Evolutionary conservation across 2,329 filamentous ascomycete species (phyloP).

Genomic region (Diplodia corticola): DNA sequence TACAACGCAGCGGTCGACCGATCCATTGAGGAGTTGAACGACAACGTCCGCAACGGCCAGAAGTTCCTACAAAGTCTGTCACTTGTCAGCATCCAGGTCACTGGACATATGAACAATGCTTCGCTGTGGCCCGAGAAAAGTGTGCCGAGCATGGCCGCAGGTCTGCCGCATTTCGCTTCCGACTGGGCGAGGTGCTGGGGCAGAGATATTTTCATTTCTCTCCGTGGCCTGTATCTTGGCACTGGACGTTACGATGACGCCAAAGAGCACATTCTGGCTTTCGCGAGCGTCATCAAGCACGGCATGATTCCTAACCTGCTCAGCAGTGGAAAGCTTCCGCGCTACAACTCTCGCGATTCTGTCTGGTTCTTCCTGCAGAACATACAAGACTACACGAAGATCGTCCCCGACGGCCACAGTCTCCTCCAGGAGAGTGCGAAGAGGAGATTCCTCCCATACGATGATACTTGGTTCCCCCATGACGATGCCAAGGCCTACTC

Average conservation of each 20-base stretch:
- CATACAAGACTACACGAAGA: conserved; percentile 86
- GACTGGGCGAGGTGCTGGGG: conserved; percentile 98
- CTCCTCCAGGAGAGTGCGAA: conserved; percentile 76
- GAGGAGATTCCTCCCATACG: conserved; percentile 87
- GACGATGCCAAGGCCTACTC: conserved; percentile 86
- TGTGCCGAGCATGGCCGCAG: conserved; percentile 86
- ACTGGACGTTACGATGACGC: conserved; percentile 88
- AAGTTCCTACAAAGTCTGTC: conserved; percentile 85
- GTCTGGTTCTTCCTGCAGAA: conserved; percentile 98
- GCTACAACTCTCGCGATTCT: conserved; percentile 95
- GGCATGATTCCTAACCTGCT: conserved; percentile 97
- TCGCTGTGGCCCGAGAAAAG: conserved; percentile 84
- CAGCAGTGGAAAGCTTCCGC: conserved; percentile 77
- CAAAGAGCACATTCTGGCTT: conserved; percentile 89
- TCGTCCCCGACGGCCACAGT: conserved; percentile 73
- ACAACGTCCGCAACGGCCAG: conserved; percentile 76
- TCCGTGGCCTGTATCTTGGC: conserved; percentile 86
- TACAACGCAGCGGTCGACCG: conserved; percentile 82
- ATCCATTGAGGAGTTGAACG: conserved; percentile 74
- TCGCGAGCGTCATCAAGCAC: conserved; percentile 94
- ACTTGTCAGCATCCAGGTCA: conserved; percentile 90
- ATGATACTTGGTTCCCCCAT: conserved; percentile 88
- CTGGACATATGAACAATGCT: conserved; percentile 83
- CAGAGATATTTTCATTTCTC: conserved; percentile 92
- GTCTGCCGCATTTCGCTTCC: conserved; percentile 88